Conservation (phyloP, 768 basidiomycete species). For the Boletus pseudo-olivaceus region DNA sequence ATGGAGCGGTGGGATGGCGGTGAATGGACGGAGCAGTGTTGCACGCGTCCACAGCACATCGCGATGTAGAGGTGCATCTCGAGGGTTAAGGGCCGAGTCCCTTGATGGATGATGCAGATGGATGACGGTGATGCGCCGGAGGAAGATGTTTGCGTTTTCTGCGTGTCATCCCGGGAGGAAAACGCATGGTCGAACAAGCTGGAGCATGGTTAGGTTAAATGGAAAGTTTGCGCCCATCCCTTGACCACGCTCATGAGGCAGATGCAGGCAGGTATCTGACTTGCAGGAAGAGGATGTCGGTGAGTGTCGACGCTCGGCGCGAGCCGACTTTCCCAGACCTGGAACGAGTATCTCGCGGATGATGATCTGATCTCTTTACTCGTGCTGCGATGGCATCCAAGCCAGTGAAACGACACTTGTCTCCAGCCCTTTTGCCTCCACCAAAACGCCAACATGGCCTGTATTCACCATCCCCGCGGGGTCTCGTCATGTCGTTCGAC, state of each 20-base stretch:
- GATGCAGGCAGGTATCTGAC: no score
- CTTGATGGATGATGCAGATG: not conserved
- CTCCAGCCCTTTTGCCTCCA: conserved; percentile 48
- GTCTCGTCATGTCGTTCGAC: conserved; percentile 42
- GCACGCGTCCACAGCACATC: not conserved
- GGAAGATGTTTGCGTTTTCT: not conserved
- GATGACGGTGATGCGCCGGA: not conserved
- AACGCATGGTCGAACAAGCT: not conserved
- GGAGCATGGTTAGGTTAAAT: no score
- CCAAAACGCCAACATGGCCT: conserved; percentile 51
- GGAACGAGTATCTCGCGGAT: no score
- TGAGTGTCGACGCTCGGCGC: not conserved
- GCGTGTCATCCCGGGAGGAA: not conserved
- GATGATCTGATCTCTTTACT: not conserved
- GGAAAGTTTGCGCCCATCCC: no score
- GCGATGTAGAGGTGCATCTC: no score
- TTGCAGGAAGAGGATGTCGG: no score
- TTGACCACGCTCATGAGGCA: no score
- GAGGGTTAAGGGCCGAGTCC: not conserved
- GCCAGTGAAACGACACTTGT: conserved; percentile 45
- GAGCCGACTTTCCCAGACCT: conserved; percentile 11
- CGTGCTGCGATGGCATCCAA: conserved; percentile 33
- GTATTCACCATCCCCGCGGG: conserved; percentile 9
- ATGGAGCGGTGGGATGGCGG: not conserved
- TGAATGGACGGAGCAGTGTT: not conserved